A percentile compares a stretch with the other conserved stretches of the same genome.
These are phyloP conservation scores for Geoglossum cookeanum DNA, from an alignment of 2,329 filamentous ascomycete species.

Conservation along the genomic window DNA sequence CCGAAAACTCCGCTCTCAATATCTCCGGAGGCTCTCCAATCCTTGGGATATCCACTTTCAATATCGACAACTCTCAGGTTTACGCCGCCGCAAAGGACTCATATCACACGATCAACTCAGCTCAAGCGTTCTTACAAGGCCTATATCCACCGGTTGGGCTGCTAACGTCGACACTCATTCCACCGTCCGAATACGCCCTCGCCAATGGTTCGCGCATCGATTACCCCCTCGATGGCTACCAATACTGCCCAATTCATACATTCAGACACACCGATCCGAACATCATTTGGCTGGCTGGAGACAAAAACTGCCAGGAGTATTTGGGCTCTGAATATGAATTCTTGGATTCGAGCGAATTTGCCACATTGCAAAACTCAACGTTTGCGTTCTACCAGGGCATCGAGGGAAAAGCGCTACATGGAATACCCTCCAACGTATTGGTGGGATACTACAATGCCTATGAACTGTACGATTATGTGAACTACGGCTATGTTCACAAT, in stretches of 20 bases:
- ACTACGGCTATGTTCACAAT: constrained; percentile 35
- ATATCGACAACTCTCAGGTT: constrained; percentile 32
- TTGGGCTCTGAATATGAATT: constrained; percentile 22
- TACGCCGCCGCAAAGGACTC: constrained; percentile 24
- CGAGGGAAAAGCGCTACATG: constrained; percentile 24
- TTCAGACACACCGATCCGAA: constrained; percentile 27
- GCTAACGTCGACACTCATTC: constrained; percentile 10
- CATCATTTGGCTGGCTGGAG: constrained; percentile 31
- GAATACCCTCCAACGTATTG: constrained; percentile 19
- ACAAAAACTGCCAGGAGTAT: constrained; percentile 24
- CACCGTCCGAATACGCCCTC: constrained; percentile 22
- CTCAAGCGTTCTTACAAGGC: constrained; percentile 42
- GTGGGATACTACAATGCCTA: constrained; percentile 33
- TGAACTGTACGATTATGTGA: constrained; percentile 35
- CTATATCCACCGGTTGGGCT: constrained; percentile 31
- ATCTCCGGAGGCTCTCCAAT: constrained; percentile 20
- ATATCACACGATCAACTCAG: constrained; percentile 28
- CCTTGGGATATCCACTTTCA: constrained; percentile 22
- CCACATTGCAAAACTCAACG: constrained; percentile 19
- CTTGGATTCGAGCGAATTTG: constrained; percentile 22
- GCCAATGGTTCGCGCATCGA: constrained; percentile 29
- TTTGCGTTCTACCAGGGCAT: constrained; percentile 28
- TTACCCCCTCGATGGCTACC: constrained; percentile 35
- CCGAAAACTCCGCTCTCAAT: neutral
- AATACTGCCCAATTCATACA: constrained; percentile 33